Percentiles rank a stretch among this genome's conserved stretches.
These are phyloP conservation scores for Jaltomata sinuosa DNA, from an alignment of 257 asterid genomes.

Conservation along the genomic window DNA sequence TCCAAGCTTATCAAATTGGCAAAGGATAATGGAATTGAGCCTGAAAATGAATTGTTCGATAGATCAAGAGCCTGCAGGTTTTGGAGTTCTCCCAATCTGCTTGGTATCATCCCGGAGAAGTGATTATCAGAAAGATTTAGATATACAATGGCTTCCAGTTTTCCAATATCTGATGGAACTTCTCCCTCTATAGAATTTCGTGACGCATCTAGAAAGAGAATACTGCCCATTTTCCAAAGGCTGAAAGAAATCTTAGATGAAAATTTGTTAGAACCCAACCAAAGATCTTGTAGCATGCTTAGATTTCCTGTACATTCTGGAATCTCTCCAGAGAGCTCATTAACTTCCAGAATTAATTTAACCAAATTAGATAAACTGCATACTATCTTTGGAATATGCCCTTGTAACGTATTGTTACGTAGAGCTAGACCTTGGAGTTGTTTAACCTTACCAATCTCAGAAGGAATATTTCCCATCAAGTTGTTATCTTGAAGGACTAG, in stretches of 20 bases:
- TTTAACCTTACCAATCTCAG: conserved; percentile 1
- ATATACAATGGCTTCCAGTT: not conserved
- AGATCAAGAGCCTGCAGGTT: conserved; percentile 14
- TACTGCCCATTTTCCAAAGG: conserved; percentile 15
- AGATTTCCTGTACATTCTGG: conserved; percentile 23
- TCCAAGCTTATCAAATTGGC: conserved; percentile 17
- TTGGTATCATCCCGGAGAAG: conserved; percentile 16
- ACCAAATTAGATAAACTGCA: conserved; percentile 17
- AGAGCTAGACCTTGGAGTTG: conserved; percentile 8
- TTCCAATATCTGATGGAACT: conserved; percentile 18
- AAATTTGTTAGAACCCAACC: conserved; percentile 16
- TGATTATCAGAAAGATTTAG: conserved; percentile 20
- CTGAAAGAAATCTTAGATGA: conserved; percentile 16
- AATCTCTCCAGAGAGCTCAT: not conserved
- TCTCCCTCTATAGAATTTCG: conserved; percentile 18
- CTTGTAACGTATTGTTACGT: conserved; percentile 12
- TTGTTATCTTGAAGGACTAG: conserved; percentile 9
- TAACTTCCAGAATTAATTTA: not conserved
- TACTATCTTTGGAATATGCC: conserved; percentile 12
- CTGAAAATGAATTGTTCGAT: conserved; percentile 20
- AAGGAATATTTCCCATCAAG: conserved; percentile 19
- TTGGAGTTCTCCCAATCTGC: conserved; percentile 13
- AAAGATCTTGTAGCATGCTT: conserved; percentile 3
- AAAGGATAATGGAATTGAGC: conserved; percentile 25
- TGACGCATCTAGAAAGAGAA: conserved; percentile 14